Conservation (phyloP, 108 stramenopile genomes). For the Nannochloropsis salina region DNA sequence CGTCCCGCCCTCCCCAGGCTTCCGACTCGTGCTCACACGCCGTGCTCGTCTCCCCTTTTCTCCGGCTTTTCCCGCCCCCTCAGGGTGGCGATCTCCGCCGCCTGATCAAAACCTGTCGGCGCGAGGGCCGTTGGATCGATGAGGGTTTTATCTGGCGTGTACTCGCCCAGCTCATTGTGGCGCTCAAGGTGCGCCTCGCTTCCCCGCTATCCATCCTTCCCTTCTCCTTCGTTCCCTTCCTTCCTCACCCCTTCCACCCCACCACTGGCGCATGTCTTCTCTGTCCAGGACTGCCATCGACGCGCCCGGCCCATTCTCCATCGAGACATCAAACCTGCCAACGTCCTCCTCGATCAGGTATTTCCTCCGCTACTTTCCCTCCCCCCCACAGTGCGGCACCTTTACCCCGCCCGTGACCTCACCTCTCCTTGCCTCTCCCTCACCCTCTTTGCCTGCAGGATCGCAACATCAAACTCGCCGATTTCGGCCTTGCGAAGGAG, state of each 20-base stretch:
- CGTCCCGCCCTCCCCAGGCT: slow-evolving; percentile 25
- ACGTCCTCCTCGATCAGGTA: slow-evolving; percentile 52
- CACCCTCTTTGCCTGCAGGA: neutral
- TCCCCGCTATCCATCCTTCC: slow-evolving; percentile 25
- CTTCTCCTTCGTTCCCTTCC: neutral
- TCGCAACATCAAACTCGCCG: slow-evolving; percentile 52
- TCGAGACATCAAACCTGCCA: slow-evolving; percentile 64
- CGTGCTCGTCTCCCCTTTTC: neutral
- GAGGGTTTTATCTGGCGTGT: slow-evolving; percentile 57
- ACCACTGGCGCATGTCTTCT: neutral
- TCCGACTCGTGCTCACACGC: slow-evolving; percentile 32
- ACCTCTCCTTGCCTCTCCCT: neutral
- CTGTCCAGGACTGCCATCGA: neutral
- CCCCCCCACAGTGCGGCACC: neutral
- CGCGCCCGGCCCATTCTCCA: slow-evolving; percentile 53
- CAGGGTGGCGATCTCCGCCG: slow-evolving; percentile 53
- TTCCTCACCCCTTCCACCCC: neutral
- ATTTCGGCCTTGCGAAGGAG: slow-evolving; percentile 65
- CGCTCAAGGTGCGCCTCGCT: slow-evolving; percentile 58
- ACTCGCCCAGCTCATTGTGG: slow-evolving; percentile 54
- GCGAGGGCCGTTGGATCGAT: slow-evolving; percentile 39
- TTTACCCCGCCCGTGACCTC: neutral
- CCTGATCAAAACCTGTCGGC: slow-evolving; percentile 28
- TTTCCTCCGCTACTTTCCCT: slow-evolving; percentile 19
- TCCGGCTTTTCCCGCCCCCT: neutral